These are phyloP conservation scores for Rhododendron mucronatum DNA, from an alignment of 148 eudicot genomes.

Conservation along the genomic window DNA sequence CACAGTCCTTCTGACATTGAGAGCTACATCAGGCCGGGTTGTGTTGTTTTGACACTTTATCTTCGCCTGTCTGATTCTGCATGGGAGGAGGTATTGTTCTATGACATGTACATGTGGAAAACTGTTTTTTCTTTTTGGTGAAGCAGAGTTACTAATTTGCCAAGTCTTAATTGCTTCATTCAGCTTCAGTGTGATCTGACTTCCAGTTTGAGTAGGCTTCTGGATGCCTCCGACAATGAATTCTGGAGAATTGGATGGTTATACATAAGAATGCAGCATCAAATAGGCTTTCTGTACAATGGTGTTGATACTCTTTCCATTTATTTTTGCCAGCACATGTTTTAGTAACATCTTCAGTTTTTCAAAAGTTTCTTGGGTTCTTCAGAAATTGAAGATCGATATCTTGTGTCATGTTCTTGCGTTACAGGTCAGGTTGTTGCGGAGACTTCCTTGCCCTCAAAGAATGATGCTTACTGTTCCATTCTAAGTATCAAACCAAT, in stretches of 20 bases:
- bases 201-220: slow-evolving; percentile 9
- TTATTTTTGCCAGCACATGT: background rate
- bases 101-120: background rate
- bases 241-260: slow-evolving; percentile 90
- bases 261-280: slow-evolving; percentile 60
- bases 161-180: slow-evolving; percentile 2
- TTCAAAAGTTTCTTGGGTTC: background rate
- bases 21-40: slow-evolving; percentile 89
- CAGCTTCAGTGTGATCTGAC: slow-evolving; percentile 7
- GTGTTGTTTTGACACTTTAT: slow-evolving; percentile 72
- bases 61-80: slow-evolving; percentile 48
- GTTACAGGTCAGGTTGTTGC: slow-evolving; percentile 5
- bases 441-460: slow-evolving; percentile 6
- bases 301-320: background rate
- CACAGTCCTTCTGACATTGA: slow-evolving; percentile 77
- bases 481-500: slow-evolving; percentile 5
- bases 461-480: background rate
- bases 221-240: slow-evolving; percentile 31
- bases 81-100: slow-evolving; percentile 72
- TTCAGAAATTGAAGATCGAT: background rate
- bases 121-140: background rate
- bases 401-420: background rate
- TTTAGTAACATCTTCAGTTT: background rate
- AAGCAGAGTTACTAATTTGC: background rate
- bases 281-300: slow-evolving; percentile 38